Conservation (phyloP, 164 flowering plant species). For the Stephania cephalantha region DNA sequence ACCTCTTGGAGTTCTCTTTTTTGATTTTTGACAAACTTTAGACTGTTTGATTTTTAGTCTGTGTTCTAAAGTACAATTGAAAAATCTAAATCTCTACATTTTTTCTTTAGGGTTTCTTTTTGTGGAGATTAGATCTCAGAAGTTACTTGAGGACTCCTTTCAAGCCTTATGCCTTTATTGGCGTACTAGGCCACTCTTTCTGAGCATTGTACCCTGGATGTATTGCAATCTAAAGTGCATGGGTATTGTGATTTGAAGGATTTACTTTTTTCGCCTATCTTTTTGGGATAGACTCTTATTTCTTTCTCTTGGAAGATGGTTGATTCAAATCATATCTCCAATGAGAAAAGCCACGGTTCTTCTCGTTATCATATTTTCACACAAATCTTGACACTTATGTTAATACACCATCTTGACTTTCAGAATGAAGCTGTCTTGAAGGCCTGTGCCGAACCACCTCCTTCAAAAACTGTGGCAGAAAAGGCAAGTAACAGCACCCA, state of each 20-base stretch:
- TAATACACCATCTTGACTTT: background rate
- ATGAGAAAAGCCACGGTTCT: background rate
- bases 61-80: no score
- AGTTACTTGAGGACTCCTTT: no score
- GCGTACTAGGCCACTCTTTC: no score
- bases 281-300: background rate
- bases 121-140: no score
- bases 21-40: no score
- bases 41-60: no score
- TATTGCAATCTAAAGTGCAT: background rate
- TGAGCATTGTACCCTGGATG: no score
- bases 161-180: no score
- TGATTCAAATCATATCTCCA: constrained; percentile 3
- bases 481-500: constrained; percentile 3
- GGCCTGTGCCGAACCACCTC: constrained; percentile 33
- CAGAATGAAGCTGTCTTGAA: constrained; percentile 39
- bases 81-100: no score
- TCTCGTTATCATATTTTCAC: no score
- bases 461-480: constrained; percentile 18
- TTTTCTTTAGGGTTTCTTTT: no score
- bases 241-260: background rate
- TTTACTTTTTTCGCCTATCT: background rate
- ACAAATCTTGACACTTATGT: background rate
- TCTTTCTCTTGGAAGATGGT: background rate
- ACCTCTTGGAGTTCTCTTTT: no score